A percentile compares a stretch with the other conserved stretches of the same genome.
Evolutionary conservation across 2,329 filamentous ascomycete genomes (phyloP).

Genomic region (Hirsutella thompsonii): DNA sequence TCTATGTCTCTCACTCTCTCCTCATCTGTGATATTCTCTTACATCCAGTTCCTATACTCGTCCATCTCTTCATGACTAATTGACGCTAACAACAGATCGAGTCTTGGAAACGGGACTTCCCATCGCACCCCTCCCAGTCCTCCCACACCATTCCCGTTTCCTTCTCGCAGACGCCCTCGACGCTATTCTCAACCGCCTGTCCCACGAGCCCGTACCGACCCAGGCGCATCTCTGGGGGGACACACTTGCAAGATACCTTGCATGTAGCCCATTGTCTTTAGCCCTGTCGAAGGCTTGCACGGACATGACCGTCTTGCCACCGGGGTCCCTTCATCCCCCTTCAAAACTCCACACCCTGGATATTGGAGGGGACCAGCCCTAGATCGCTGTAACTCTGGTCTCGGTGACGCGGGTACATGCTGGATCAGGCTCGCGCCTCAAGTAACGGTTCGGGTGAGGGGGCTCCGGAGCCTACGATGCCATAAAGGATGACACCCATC

Average conservation of each 20-base stretch:
- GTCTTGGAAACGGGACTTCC: neutral
- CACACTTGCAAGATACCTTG: neutral
- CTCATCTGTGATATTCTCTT: too few species aligned
- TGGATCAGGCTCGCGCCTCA: neutral
- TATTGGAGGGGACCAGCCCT: neutral
- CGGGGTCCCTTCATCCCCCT: neutral
- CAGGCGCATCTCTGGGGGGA: neutral
- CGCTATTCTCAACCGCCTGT: neutral
- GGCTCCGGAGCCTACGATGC: neutral
- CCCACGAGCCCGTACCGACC: neutral
- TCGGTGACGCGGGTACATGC: neutral
- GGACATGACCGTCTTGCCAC: neutral
- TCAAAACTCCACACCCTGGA: too few species aligned
- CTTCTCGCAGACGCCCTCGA: neutral
- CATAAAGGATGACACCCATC: neutral
- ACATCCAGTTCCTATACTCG: too few species aligned
- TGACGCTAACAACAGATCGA: neutral
- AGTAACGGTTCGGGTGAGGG: neutral
- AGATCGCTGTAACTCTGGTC: neutral
- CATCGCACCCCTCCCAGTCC: neutral
- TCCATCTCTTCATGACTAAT: neutral
- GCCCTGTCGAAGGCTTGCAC: neutral
- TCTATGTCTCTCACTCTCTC: neutral
- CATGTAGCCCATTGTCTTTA: neutral
- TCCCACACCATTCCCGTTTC: neutral